Evolutionary conservation across 2,329 filamentous ascomycete species (phyloP), one percentile per base, ranked within the genome.

Genomic region (Colletotrichum chrysophilum): DNA sequence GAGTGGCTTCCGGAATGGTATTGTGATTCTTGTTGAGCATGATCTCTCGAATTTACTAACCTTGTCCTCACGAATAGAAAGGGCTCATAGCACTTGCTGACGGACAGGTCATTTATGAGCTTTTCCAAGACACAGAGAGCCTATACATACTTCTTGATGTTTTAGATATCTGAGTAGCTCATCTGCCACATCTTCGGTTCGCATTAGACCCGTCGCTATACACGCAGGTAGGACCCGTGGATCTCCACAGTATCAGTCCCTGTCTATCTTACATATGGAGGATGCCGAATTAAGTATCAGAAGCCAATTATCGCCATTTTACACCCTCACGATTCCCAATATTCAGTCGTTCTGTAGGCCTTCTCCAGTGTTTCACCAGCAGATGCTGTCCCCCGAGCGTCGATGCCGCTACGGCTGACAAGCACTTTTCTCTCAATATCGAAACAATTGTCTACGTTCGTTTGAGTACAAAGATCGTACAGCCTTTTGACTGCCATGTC

Each of bases 401-500:
- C 48, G 36, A 74, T 66, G 9, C 67, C 67, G 16, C 52, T 36
- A 7, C 30, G 48, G 5, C 67, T 18, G 7, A 74, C 52, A 18
- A 74, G 67, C 7, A 58, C 24, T 7, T 30, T 60, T 16, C 14
- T 65, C 10, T 71, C 67, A 4, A 71, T 10, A 10, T 74, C 71
- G 4, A 74, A 71, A 24, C 71, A 74, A 16, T 74, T 60, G 1
- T 14, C 5, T 4, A 21, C 56, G 13, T 52, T 26, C 0, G 43
- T 55, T 4, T 55, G 52, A 18, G 73, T 72, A 70, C 82, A 84
- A 34, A 84, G 70, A 5, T 79, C 77, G 73, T 79, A 81, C 24
- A 80, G 58, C 58, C 79, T 72, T 65, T 81, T 80, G 9, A 75
- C 71, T 4, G 77, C 76, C 82, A 84, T 85, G 66, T 84, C 81